Base-by-base conservation (phyloP, 495 filamentous ascomycete genomes). In the Filosporella fistucella region DNA sequence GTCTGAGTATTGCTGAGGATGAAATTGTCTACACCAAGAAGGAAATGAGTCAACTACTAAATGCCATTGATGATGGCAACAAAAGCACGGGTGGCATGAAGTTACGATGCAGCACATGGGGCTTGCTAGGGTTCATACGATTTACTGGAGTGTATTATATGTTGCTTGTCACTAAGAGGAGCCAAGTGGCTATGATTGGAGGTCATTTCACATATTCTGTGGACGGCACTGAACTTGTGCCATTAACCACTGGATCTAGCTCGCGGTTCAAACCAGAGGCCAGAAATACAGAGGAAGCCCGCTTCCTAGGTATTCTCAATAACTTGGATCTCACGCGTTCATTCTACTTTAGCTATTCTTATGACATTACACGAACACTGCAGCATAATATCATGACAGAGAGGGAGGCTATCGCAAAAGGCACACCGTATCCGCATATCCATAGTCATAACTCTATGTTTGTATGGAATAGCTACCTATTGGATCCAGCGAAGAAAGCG, bases 341-440 rank as follows among this genome's bases (percentile, higher is more conserved):
- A 0, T 97, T 98, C 63, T 98, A 98, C 68, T 98, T 96, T 68
- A 96, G 94, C 64, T 96, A 97, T 63, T 93, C 90, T 2, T 98
- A 98, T 65, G 88, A 97, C 58, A 87, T 97, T 59, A 98, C 93
- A 18, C 81, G 82, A 40, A 95, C 89, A 0, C 73, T 98, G 45
- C 93, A 98, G 62, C 79, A 91, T 57, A 98, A 97, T 63, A 90
- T 97, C 54, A 84, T 82, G 42, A 77, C 82, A 32, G 89, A 96
- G 66, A 76, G 93, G 38, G 72, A 79, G 28, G 76, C 78, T 14
- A 62, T 94, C 38, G 61, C 75, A 22, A 70, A 81, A 52, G 89
- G 84, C n/a, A 62, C 70, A 12, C 67, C 75, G 1, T 75, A 75
- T 38, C 67, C 74, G 3, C 68, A 71, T 22, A 71, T 75, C 8